Base-by-base conservation (phyloP, 1,284 basidiomycete species). In the Earliella scabrosa region DNA sequence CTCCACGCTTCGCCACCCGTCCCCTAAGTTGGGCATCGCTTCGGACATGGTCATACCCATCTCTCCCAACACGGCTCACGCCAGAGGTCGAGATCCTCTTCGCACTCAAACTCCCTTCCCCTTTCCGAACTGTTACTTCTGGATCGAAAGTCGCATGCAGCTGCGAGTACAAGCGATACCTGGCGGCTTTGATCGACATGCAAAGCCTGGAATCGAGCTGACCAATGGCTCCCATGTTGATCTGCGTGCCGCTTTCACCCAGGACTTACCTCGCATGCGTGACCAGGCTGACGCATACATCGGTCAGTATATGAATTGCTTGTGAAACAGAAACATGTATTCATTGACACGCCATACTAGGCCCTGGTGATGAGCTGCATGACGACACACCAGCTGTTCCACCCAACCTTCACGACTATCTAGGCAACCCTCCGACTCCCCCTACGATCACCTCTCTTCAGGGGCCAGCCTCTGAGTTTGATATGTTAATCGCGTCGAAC, bases 71-170 rank as follows among this genome's bases (percentile, higher is more conserved):
- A 3, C 7, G 14, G 2, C 29, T 6, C 38, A 39, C 18, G 32
- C 49, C 2, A 13, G 4, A 9, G 50, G 45, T 4, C 45, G 44
- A 10, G 3, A 35, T 7, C 49, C 54, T 14, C 8, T 51, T n/a
- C 18, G 16, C 16, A 43, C 54, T 2, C n/a, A n/a, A 26, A 21
- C 23, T 6, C 49, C 50, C 2, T 52, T 56, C 13, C 54, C 54
- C 20, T 56, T 56, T 26, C 4, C 11, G 14, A 48, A 56, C 34
- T 56, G 54, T 20, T 56, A 52, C 26, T 49, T 51, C 45, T 56
- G 54, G 54, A 24, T 51, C 7, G 32, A 44, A 10, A 56, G 29
- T 31, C 21, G 14, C 4, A 11, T 26, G 29, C 38, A 31, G 1
- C 38, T 56, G 2, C 54, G 54, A 16, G 29, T 56, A 1, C 54